phyloP scores from a whole-genome alignment of 345 rosid species.

The Hibiscus trionum region DNA sequence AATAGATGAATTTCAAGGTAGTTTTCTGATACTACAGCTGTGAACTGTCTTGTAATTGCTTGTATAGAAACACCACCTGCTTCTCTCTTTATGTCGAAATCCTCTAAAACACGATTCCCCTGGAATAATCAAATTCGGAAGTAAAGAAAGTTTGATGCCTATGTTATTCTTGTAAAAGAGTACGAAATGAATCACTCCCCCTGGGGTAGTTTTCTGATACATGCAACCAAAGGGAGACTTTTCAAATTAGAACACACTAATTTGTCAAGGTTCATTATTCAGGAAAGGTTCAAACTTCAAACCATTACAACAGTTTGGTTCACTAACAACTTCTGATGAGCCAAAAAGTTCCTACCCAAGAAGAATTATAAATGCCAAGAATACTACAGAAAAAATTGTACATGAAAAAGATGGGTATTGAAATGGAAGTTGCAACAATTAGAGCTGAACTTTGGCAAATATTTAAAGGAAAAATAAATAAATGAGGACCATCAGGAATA shows the following conservation, averaged over 20 bases:
- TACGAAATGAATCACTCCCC: neutral
- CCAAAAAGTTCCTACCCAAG: too few relatives aligned
- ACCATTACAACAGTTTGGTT: neutral
- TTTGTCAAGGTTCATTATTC: neutral
- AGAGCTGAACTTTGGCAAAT: too few relatives aligned
- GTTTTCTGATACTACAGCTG: conserved; percentile 25
- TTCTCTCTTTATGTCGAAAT: conserved; percentile 36
- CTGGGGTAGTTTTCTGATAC: too few relatives aligned
- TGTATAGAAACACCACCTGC: conserved; percentile 25
- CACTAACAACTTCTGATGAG: too few relatives aligned
- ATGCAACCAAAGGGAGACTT: neutral
- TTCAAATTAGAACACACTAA: neutral
- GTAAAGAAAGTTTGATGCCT: neutral
- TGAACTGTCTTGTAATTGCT: conserved; percentile 20
- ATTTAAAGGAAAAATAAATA: too few relatives aligned
- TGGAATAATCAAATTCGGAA: conserved; percentile 10
- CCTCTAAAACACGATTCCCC: conserved; percentile 42
- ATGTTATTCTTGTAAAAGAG: neutral
- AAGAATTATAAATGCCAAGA: too few relatives aligned
- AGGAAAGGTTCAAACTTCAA: neutral
- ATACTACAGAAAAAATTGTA: too few relatives aligned
- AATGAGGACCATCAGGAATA: neutral
- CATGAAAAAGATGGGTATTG: too few relatives aligned
- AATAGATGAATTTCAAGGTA: conserved; percentile 32
- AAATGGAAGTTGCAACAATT: too few relatives aligned